Percentiles rank a stretch among this genome's conserved stretches.
phyloP scores from a whole-genome alignment of 768 basidiomycete species.

The Boletus eberwhitei region DNA sequence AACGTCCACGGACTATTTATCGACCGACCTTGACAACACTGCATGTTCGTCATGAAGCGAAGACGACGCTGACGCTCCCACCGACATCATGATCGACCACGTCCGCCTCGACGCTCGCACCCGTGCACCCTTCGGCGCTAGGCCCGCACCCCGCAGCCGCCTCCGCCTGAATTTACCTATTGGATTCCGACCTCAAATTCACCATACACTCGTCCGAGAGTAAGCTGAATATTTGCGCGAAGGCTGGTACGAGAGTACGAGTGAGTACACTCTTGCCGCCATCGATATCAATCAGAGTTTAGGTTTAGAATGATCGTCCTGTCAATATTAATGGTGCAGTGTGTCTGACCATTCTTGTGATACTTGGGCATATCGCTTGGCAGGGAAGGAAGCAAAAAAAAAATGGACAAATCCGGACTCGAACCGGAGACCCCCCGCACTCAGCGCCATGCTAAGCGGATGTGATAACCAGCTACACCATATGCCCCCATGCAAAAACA shows the following conservation, averaged over 20 bases:
- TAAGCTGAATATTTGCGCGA: constrained; percentile 4
- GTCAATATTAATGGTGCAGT: no score
- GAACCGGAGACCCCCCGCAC: constrained; percentile 40
- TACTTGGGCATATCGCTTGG: neutral
- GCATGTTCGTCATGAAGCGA: constrained; percentile 8
- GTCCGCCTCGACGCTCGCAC: neutral
- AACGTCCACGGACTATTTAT: no score
- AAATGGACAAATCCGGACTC: constrained; percentile 38
- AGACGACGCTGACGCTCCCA: neutral
- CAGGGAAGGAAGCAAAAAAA: constrained; percentile 5
- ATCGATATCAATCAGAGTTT: neutral
- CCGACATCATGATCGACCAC: neutral
- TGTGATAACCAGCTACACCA: constrained; percentile 41
- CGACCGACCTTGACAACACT: no score
- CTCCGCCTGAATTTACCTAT: no score
- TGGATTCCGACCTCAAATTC: no score
- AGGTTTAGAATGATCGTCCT: no score
- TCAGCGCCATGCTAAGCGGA: constrained; percentile 36
- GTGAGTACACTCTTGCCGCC: neutral
- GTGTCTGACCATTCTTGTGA: no score
- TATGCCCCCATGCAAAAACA: constrained; percentile 24
- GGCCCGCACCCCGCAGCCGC: neutral
- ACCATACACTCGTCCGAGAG: neutral
- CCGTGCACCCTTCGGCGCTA: neutral
- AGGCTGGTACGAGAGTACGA: neutral